phyloP scores from a whole-genome alignment of 306 rosid species.

The Psophocarpus tetragonolobus region DNA sequence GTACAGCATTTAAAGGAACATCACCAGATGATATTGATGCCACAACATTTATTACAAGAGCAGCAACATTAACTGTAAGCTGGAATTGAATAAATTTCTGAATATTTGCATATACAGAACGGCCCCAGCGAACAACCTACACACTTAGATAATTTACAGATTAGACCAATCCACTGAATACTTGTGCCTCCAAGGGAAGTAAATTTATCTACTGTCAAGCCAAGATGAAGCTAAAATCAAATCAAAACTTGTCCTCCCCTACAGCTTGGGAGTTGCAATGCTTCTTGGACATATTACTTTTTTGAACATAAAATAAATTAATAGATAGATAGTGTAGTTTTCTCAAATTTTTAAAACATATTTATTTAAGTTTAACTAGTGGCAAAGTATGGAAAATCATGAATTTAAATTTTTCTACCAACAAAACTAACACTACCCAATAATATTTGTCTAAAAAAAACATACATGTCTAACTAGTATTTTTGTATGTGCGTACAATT shows the following conservation, averaged over 20 bases:
- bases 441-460: no score
- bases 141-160: conserved; percentile 14
- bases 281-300: conserved; percentile 15
- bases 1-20: conserved; percentile 95
- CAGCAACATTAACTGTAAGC: conserved; percentile 96
- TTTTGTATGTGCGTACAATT: no score
- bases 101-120: conserved; percentile 97
- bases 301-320: background rate
- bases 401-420: no score
- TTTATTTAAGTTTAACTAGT: no score
- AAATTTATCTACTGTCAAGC: conserved; percentile 16
- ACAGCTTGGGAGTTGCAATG: conserved; percentile 12
- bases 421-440: no score
- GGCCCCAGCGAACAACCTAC: conserved; percentile 99
- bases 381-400: no score
- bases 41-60: conserved; percentile 93
- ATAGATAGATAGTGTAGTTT: background rate
- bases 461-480: no score
- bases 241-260: background rate
- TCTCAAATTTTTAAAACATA: background rate
- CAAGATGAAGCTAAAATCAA: conserved; percentile 16
- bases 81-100: conserved; percentile 98
- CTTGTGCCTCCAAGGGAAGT: conserved; percentile 4
- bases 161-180: conserved; percentile 18
- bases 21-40: conserved; percentile 80